Evolutionary conservation across 495 filamentous ascomycete genomes (phyloP).

Genomic region (Penicillium atrosanguineum): DNA sequence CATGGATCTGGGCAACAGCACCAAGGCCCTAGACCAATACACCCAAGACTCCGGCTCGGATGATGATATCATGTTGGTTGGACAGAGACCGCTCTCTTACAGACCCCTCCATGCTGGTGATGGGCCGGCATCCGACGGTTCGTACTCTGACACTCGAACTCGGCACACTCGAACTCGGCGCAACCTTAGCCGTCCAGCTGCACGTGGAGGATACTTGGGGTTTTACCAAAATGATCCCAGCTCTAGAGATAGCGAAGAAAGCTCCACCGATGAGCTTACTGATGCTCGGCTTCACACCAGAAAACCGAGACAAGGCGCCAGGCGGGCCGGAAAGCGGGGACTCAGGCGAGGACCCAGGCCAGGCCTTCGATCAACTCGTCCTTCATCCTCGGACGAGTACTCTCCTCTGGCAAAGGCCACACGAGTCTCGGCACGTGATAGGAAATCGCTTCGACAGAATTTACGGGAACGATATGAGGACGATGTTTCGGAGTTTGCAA

Average conservation of each 20-base stretch:
- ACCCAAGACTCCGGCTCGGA: slow-evolving; percentile 16
- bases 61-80: slow-evolving; percentile 13
- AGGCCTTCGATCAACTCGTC: background rate
- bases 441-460: slow-evolving; percentile 38
- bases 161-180: background rate
- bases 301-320: background rate
- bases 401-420: slow-evolving; percentile 7
- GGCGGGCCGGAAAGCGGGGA: background rate
- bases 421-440: slow-evolving; percentile 29
- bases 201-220: background rate
- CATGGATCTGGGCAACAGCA: slow-evolving; percentile 31
- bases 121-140: slow-evolving; percentile 1
- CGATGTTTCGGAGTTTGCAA: slow-evolving; percentile 60
- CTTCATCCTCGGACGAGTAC: slow-evolving; percentile 17
- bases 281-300: background rate
- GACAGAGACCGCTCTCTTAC: background rate
- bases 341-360: background rate
- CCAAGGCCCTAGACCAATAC: slow-evolving; percentile 26
- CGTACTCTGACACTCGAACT: background rate
- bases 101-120: slow-evolving; percentile 4
- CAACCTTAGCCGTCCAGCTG: background rate
- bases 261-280: slow-evolving; percentile 7
- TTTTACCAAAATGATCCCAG: slow-evolving; percentile 5
- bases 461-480: slow-evolving; percentile 68
- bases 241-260: background rate